These are phyloP conservation scores for Annulohypoxylon truncatum DNA, from an alignment of 2,329 filamentous ascomycete genomes.

Conservation along the genomic window DNA sequence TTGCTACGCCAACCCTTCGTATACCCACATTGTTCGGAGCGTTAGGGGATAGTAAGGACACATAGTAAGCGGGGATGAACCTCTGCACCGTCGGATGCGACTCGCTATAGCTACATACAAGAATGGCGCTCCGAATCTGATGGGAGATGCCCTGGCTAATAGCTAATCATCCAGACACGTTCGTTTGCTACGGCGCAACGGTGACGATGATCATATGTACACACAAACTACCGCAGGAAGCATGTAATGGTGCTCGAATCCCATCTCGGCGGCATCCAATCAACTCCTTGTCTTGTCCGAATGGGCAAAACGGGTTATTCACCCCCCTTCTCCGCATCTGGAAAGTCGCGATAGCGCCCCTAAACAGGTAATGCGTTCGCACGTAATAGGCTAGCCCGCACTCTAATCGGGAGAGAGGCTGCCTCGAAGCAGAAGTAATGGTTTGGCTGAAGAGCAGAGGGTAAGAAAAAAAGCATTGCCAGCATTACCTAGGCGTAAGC, in stretches of 20 bases:
- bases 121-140: slow-evolving; percentile 23
- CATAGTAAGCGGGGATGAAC: slow-evolving; percentile 36
- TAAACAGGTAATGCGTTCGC: slow-evolving; percentile 26
- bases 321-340: slow-evolving; percentile 24
- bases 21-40: slow-evolving; percentile 32
- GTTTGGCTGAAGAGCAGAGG: neutral
- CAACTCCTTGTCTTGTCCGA: slow-evolving; percentile 30
- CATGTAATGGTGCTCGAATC: slow-evolving; percentile 36
- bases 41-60: slow-evolving; percentile 15
- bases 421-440: slow-evolving; percentile 29
- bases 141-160: slow-evolving; percentile 26
- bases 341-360: slow-evolving; percentile 31
- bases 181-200: slow-evolving; percentile 16
- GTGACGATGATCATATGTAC: slow-evolving; percentile 30
- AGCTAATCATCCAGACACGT: slow-evolving; percentile 31
- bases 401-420: slow-evolving; percentile 28
- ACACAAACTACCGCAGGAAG: slow-evolving; percentile 30
- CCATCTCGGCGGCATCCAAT: slow-evolving; percentile 41
- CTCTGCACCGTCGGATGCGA: slow-evolving; percentile 30
- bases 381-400: slow-evolving; percentile 36
- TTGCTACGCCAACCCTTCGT: slow-evolving; percentile 33
- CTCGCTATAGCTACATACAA: slow-evolving; percentile 13
- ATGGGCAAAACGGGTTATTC: slow-evolving; percentile 22
- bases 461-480: neutral
- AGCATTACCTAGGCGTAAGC: slow-evolving; percentile 13